These are phyloP conservation scores for Fusarium sambucinum DNA, from an alignment of 2,329 filamentous ascomycete species.

Conservation along the genomic window DNA sequence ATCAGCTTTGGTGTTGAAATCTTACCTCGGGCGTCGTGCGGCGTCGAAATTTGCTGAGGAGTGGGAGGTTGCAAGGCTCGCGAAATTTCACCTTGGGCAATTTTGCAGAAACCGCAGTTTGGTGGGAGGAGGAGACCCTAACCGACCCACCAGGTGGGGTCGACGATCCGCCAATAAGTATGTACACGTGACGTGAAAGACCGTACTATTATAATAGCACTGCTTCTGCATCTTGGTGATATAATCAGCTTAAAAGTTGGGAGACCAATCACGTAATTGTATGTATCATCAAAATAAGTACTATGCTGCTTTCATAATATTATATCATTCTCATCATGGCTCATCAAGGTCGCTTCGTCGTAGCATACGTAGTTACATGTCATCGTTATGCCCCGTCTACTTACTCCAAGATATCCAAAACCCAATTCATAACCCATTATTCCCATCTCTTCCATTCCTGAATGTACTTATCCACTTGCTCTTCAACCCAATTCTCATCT, in stretches of 20 bases:
- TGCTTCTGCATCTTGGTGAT: neutral
- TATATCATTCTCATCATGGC: slow-evolving; percentile 36
- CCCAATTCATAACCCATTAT: slow-evolving; percentile 51
- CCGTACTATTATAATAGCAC: slow-evolving; percentile 10
- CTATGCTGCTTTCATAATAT: slow-evolving; percentile 2
- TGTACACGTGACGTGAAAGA: neutral
- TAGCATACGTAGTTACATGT: slow-evolving; percentile 39
- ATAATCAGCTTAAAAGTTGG: neutral
- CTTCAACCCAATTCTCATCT: slow-evolving; percentile 55
- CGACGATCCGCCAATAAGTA: neutral
- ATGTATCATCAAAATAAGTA: too few species aligned
- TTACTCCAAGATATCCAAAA: slow-evolving; percentile 34
- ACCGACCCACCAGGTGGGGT: slow-evolving; percentile 43
- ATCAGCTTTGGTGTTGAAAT: slow-evolving; percentile 31
- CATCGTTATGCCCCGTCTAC: slow-evolving; percentile 35
- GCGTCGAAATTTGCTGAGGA: slow-evolving; percentile 56
- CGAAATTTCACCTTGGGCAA: slow-evolving; percentile 55
- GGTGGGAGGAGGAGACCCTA: slow-evolving; percentile 58
- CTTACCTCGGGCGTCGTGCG: slow-evolving; percentile 58
- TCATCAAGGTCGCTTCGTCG: slow-evolving; percentile 31
- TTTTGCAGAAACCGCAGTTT: slow-evolving; percentile 50
- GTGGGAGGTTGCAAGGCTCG: slow-evolving; percentile 49
- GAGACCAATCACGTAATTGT: neutral
- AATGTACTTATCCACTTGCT: slow-evolving; percentile 62
- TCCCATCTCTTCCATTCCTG: slow-evolving; percentile 70